Percentiles rank a stretch among this genome's conserved stretches.
Evolutionary conservation across 371 early-diverging fungal genomes (phyloP).

Genomic region (Mucor piriformis): DNA sequence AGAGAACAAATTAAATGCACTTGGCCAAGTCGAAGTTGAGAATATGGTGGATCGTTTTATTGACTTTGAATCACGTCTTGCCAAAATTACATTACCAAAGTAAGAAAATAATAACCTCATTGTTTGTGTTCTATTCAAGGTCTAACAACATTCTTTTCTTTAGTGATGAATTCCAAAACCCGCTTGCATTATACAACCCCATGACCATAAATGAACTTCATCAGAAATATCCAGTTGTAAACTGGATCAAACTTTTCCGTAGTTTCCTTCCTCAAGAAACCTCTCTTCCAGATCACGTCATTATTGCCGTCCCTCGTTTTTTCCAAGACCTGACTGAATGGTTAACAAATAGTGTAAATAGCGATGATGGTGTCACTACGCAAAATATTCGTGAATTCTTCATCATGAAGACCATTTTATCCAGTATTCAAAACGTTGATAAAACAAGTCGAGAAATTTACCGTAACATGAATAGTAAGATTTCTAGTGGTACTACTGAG

Average conservation of each 20-base stretch:
- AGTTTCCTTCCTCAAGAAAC: constrained; percentile 6
- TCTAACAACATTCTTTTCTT: no score
- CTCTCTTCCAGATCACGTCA: constrained; percentile 11
- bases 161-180: constrained; percentile 45
- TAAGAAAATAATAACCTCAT: constrained; percentile 1
- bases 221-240: constrained; percentile 25
- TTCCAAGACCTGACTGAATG: constrained; percentile 13
- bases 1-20: constrained; percentile 4
- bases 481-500: constrained; percentile 35
- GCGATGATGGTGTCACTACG: constrained; percentile 2
- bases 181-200: constrained; percentile 56
- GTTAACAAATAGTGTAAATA: constrained; percentile 6
- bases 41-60: constrained; percentile 45
- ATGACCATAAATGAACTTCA: constrained; percentile 40
- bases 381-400: constrained; percentile 21
- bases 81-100: constrained; percentile 31
- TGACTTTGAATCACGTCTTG: constrained; percentile 55
- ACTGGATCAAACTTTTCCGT: constrained; percentile 25
- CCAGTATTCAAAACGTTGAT: constrained; percentile 18
- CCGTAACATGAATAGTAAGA: constrained; percentile 22
- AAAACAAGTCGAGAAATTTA: constrained; percentile 17
- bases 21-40: constrained; percentile 17
- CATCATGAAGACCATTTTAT: constrained; percentile 11
- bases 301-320: constrained; percentile 11
- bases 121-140: no score